phyloP scores from a whole-genome alignment of 495 filamentous ascomycete genomes.

The Penicillium crystallinum region DNA sequence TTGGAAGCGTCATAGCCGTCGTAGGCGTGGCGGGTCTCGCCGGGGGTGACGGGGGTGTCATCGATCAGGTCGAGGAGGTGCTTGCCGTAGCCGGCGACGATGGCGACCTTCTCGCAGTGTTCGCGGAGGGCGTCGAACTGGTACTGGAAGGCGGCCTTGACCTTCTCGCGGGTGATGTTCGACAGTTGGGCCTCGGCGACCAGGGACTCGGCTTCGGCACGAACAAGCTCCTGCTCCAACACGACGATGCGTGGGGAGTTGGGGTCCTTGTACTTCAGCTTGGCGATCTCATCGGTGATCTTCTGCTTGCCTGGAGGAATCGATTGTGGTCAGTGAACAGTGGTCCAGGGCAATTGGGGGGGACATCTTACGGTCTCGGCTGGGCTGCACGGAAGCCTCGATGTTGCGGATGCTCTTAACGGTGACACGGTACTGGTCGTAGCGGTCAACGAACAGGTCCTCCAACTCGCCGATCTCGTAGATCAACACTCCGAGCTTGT shows the following conservation, averaged over 20 bases:
- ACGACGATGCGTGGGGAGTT: conserved; percentile 96
- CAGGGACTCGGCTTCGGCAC: conserved; percentile 95
- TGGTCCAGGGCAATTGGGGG: background rate
- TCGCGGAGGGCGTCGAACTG: conserved; percentile 97
- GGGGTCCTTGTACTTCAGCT: conserved; percentile 99
- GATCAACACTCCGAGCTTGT: conserved; percentile 95
- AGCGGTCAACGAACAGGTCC: conserved; percentile 95
- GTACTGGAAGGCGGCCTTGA: conserved; percentile 97
- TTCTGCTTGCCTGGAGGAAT: conserved; percentile 76
- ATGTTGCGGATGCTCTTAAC: conserved; percentile 99
- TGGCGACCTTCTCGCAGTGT: conserved; percentile 97
- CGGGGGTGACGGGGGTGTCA: conserved; percentile 93
- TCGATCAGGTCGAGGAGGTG: conserved; percentile 93
- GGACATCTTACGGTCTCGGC: conserved; percentile 74
- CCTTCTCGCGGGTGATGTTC: conserved; percentile 98
- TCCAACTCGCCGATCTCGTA: conserved; percentile 99
- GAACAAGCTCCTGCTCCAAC: conserved; percentile 96
- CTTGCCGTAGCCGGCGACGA: conserved; percentile 96
- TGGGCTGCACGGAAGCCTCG: conserved; percentile 95
- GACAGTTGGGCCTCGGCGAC: conserved; percentile 97
- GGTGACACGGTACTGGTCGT: conserved; percentile 98
- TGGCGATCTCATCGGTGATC: conserved; percentile 97
- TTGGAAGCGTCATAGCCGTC: conserved; percentile 98
- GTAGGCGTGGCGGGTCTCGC: conserved; percentile 92
- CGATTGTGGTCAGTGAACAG: conserved; percentile 5